These are phyloP conservation scores for Fusarium udum DNA, from an alignment of 2,329 filamentous ascomycete species.

Conservation along the genomic window DNA sequence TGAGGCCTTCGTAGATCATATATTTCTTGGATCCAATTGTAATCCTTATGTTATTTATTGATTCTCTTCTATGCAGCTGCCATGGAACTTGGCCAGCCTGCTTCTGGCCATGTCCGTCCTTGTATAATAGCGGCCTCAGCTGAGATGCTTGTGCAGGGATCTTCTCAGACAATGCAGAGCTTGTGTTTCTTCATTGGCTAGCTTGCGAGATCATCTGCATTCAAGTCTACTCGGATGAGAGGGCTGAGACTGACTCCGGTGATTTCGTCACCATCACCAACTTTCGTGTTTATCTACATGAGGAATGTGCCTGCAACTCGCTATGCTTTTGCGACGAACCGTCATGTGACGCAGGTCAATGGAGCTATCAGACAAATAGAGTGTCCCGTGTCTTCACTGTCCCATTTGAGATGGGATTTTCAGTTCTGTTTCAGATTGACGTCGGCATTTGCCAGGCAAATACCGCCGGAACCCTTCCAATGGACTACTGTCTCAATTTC, in stretches of 20 bases:
- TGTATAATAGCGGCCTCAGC: not conserved
- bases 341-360: not conserved
- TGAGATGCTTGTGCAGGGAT: not conserved
- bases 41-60: not conserved
- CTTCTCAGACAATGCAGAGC: not conserved
- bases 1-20: not conserved
- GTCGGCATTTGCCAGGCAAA: not conserved
- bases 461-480: not conserved
- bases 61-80: not conserved
- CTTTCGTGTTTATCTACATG: too few relatives aligned
- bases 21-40: not conserved
- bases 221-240: not conserved
- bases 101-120: not conserved
- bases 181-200: not conserved
- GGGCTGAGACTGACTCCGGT: not conserved
- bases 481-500: not conserved
- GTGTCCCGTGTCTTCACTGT: not conserved
- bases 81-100: not conserved
- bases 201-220: not conserved
- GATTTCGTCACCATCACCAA: not conserved
- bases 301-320: not conserved
- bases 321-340: not conserved
- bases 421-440: not conserved
- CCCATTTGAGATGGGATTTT: not conserved
- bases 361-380: not conserved